Percentiles rank a stretch among this genome's conserved stretches.
phyloP scores from a whole-genome alignment of 2,329 filamentous ascomycete species.

The Phoma herbarum region DNA sequence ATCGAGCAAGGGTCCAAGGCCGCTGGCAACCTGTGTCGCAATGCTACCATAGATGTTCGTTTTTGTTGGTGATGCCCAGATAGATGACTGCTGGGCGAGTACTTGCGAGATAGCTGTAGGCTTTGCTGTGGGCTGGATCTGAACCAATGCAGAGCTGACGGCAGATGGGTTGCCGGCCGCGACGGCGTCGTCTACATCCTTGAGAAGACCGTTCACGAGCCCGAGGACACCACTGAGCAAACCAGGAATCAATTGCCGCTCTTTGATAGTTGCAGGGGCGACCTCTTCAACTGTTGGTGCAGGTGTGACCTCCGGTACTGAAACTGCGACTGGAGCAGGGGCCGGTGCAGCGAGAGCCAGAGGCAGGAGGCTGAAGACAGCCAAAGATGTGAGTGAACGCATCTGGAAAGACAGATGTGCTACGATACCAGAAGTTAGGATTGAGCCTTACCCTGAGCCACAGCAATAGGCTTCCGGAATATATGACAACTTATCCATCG shows the following conservation, averaged over 20 bases:
- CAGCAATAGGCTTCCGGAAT: background rate
- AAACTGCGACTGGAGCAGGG: slow-evolving; percentile 13
- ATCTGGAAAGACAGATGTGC: slow-evolving; percentile 10
- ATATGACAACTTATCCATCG: background rate
- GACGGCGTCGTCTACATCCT: slow-evolving; percentile 25
- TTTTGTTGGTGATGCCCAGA: slow-evolving; percentile 31
- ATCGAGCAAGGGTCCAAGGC: slow-evolving; percentile 28
- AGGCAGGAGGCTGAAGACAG: slow-evolving; percentile 24
- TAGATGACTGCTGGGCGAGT: slow-evolving; percentile 15
- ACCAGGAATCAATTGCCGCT: slow-evolving; percentile 26
- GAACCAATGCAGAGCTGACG: slow-evolving; percentile 24
- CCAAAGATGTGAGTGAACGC: slow-evolving; percentile 22
- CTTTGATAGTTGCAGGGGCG: slow-evolving; percentile 14
- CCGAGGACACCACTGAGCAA: slow-evolving; percentile 19
- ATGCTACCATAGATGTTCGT: slow-evolving; percentile 29
- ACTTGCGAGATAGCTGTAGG: slow-evolving; percentile 30
- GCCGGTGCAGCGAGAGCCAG: slow-evolving; percentile 21
- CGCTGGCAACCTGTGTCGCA: slow-evolving; percentile 35
- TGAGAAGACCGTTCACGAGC: slow-evolving; percentile 22
- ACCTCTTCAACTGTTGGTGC: slow-evolving; percentile 14
- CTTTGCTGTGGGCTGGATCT: slow-evolving; percentile 26
- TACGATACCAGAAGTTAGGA: background rate
- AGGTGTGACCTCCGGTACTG: slow-evolving; percentile 10
- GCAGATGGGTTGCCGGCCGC: slow-evolving; percentile 23
- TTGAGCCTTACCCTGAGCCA: background rate